Percentiles rank a stretch among this genome's conserved stretches.
These are phyloP conservation scores for Kuraishia floccosa DNA, from an alignment of 805 yeast species.

Conservation along the genomic window DNA sequence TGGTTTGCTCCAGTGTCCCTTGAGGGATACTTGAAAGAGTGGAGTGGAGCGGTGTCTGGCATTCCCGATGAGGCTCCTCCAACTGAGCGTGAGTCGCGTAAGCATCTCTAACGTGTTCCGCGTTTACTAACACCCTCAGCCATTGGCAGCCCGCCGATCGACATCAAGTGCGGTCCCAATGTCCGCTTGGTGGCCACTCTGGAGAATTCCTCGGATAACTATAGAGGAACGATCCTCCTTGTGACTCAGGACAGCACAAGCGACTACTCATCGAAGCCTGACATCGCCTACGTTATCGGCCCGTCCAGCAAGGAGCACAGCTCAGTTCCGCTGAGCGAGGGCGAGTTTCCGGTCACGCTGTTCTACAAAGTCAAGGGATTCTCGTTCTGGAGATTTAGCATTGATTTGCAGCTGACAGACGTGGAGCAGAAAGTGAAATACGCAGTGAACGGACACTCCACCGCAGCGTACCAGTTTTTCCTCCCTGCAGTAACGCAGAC, in stretches of 20 bases:
- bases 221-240: slow-evolving; percentile 60
- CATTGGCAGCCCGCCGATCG: slow-evolving; percentile 18
- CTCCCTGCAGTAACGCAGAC: slow-evolving; percentile 54
- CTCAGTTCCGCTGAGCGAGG: slow-evolving; percentile 14
- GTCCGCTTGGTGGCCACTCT: slow-evolving; percentile 54
- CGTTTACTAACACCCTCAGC: slow-evolving; percentile 3
- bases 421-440: slow-evolving; percentile 58
- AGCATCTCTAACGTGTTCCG: not conserved
- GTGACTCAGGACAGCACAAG: slow-evolving; percentile 36
- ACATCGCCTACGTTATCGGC: slow-evolving; percentile 23
- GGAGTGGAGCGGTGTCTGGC: slow-evolving; percentile 2
- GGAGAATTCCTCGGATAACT: slow-evolving; percentile 36
- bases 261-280: slow-evolving; percentile 13
- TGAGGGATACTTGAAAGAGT: slow-evolving; percentile 10
- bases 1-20: slow-evolving; percentile 20
- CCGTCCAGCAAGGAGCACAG: slow-evolving; percentile 12
- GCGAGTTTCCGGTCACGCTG: slow-evolving; percentile 32
- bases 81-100: slow-evolving; percentile 2
- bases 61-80: slow-evolving; percentile 4
- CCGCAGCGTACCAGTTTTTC: slow-evolving; percentile 44
- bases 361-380: slow-evolving; percentile 32
- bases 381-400: slow-evolving; percentile 55
- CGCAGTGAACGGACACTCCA: slow-evolving; percentile 33
- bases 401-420: slow-evolving; percentile 34
- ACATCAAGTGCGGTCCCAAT: slow-evolving; percentile 67